Evolutionary conservation across 257 asterid species (phyloP).

Genomic region (Marsdenia floribunda): DNA sequence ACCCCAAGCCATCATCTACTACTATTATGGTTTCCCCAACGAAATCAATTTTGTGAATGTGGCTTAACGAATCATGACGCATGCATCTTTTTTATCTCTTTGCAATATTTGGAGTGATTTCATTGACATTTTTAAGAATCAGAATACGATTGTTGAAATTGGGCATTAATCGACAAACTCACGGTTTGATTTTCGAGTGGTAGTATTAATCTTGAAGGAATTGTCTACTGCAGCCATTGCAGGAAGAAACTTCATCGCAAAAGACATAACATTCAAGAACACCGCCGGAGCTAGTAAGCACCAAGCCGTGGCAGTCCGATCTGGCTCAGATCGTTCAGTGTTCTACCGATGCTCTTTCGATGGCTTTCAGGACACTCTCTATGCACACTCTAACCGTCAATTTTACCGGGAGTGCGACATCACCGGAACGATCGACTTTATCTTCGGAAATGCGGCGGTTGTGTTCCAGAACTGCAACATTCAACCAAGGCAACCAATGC

Average conservation of each 20-base stretch:
- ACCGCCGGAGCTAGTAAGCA: conserved; percentile 62
- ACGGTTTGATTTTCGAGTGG: conserved; percentile 11
- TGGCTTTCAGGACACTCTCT: conserved; percentile 75
- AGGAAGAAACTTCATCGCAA: conserved; percentile 63
- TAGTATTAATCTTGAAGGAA: background rate
- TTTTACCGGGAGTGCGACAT: conserved; percentile 67
- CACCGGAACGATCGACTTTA: conserved; percentile 75
- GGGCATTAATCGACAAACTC: background rate
- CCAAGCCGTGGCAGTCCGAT: conserved; percentile 75
- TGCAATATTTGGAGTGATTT: background rate
- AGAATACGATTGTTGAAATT: too few species aligned
- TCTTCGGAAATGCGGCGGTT: conserved; percentile 67
- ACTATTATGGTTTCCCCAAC: background rate
- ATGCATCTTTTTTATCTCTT: too few species aligned
- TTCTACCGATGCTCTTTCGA: conserved; percentile 50
- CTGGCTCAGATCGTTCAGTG: conserved; percentile 56
- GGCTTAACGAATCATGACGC: too few species aligned
- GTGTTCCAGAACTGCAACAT: conserved; percentile 68
- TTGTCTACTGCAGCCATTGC: conserved; percentile 32
- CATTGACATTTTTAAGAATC: background rate
- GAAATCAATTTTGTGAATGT: background rate
- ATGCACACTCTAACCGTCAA: conserved; percentile 73
- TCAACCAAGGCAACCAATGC: conserved; percentile 57
- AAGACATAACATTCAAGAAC: conserved; percentile 56
- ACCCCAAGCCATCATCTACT: background rate